Evolutionary conservation across 441 rosid genomes (phyloP), one percentile per base, ranked within the genome.

Genomic region (Hura crepitans): DNA sequence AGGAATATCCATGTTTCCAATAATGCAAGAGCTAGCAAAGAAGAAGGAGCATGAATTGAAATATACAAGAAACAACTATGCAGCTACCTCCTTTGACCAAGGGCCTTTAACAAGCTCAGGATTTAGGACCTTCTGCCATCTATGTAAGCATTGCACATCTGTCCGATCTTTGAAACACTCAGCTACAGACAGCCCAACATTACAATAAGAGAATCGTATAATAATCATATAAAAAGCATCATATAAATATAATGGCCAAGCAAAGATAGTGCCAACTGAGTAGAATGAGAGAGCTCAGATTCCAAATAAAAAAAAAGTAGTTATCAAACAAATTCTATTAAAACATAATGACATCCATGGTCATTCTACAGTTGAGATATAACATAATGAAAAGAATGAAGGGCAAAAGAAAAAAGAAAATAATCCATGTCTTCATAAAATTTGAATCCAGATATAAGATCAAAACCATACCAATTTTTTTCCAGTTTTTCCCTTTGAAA

Each of bases 51-150:
- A 46, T 56, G 63, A 61, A 69, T 62, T 35, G 31, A 47, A 35
- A 43, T 62, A 65, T 33, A 68, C 45, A 39, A 62, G 56, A 50
- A 71, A 55, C 53, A 72, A 72, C 47, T 35, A 74, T 18, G 59
- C 25, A 47, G 33, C 64, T 71, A 92, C 99, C 99, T 96, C 98
- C 80, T 92, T 96, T 17, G 99, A 92, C 99, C 99, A 96, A 18
- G 99, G 99, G 22, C 98, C 99, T 88, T 96, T 92, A 54, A 96
- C 93, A 68, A 95, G 95, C 74, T 96, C 99, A 45, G 99, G 99
- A 79, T 92, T 89, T 79, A 96, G 84, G 77, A 96, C 99, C 84
- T 96, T 96, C 85, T 96, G 99, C 99, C 99, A 96, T 80, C 99
- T 87, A 83, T 96, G 99, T 47, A 96, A 87, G 85, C 99, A 96